Base-by-base conservation (phyloP, 257 asterid species). In the Rauvolfia tetraphylla region DNA sequence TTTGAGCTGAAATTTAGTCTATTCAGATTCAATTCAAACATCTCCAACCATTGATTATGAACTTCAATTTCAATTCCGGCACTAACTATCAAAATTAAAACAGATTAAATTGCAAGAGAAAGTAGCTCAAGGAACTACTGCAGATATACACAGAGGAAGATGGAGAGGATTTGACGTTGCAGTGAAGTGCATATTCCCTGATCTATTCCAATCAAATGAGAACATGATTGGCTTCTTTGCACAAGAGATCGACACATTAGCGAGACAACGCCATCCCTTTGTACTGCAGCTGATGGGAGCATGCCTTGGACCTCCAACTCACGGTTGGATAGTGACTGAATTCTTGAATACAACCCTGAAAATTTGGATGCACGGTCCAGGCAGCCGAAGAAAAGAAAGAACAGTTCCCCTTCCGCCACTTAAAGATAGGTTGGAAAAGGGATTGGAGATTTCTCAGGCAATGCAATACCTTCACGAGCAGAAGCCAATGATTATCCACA, bases 151-250 rank as follows among this genome's bases (percentile, higher is more conserved):
- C 88, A 81, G 63, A 74, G 96, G 88, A 41, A 86, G 79, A 80
- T 92, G 96, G 97, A 72, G 95, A 75, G 96, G 95, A 66, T 75
- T 85, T 17, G 86, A 90, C 49, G 91, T 92, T 0, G 95, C 93
- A 9, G 76, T 92, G 41, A 92, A 92, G 72, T 88, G 96, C 81
- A 84, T 89, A 85, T 89, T 81, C 83, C 90, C 93, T 0, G 86
- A 87, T n/a, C 80, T 89, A 80, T 92, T 92, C 74, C 70, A 49
- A n/a, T 86, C 92, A 12, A 89, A 92, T 73, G 93, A 89, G 6
- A 75, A 82, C 54, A 96, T 93, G 36, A 59, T 81, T 4, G 69
- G 61, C 68, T 92, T 92, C 84, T 92, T 92, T 75, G 88, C 85
- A 1, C 96, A 90, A 85, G 97, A 90, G 42, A 88, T 88, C 8